Base-by-base conservation (phyloP, 1,139 yeast genomes). In the Candida sojae region DNA sequence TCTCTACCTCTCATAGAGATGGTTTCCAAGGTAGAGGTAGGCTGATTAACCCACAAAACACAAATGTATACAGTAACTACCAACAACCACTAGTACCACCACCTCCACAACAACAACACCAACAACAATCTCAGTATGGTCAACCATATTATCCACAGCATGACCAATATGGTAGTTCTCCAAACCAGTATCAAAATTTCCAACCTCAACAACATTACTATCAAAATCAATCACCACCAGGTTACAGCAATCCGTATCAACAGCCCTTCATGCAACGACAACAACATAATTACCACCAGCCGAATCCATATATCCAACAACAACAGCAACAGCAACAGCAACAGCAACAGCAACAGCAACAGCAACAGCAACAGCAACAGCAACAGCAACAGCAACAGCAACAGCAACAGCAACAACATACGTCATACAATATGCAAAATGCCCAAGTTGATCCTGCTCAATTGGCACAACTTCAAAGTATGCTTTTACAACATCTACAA, bases 391-490 rank as follows among this genome's bases (percentile, higher is more conserved):
- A 37, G 10, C 50, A 49, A 33, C 55, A 51, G 26, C 51, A 40
- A 11, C 52, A 48, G 26, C 51, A 40, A 11, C 52, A 48, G 25
- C 30, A 17, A 17, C 21, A 17, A 17, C 21, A 17, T 17, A 17
- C 21, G 3, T 17, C 35, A 41, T 38, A 12, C 41, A 28, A 38
- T 13, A 31, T 33, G 8, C 49, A 43, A 8, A 36, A 36, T 37
- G 48, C 40, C 39, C 53, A 49, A 41, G 49, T 54, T 34, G 49
- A 51, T 38, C 60, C 58, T 21, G 54, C 48, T 21, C 62, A 57
- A 47, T 46, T 58, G 32, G 55, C 50, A 32, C 61, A 55, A 23
- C 48, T 58, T 37, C 61, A 58, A 43, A 53, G 52, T 35, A 46
- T 58, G 32, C 51, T 59, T 26, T 40, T 52, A 26, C 53, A 49